Evolutionary conservation across 768 basidiomycete species (phyloP).

Genomic region (Rhodotorula kratochvilovae): DNA sequence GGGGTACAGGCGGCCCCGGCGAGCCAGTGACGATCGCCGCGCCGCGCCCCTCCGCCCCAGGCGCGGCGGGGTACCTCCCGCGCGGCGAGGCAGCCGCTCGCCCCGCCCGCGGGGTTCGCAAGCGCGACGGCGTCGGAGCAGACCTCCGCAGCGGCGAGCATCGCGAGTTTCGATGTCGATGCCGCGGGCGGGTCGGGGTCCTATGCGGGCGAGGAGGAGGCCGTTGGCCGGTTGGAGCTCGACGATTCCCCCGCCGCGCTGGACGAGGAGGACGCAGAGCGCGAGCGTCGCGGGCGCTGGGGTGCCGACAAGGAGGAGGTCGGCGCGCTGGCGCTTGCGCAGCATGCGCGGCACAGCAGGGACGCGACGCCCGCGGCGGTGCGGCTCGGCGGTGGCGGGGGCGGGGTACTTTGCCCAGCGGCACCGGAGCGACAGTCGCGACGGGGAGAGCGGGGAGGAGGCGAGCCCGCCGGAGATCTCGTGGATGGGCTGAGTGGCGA

Average conservation of each 20-base stretch:
- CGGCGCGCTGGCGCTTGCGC: background rate
- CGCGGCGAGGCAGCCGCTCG: background rate
- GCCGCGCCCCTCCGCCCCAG: background rate
- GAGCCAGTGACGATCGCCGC: constrained; percentile 9
- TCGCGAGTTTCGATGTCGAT: constrained; percentile 10
- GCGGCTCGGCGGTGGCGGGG: background rate
- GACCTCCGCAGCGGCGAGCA: background rate
- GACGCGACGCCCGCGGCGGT: constrained; percentile 22
- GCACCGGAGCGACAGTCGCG: background rate
- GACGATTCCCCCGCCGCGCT: background rate
- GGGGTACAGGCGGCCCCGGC: background rate
- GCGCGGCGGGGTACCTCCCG: background rate
- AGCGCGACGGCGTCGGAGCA: background rate
- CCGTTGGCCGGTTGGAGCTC: constrained; percentile 32
- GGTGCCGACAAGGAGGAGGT: background rate
- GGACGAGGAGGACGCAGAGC: background rate
- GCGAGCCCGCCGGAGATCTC: constrained; percentile 12
- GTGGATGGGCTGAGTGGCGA: constrained; percentile 12
- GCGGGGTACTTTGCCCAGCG: constrained; percentile 18
- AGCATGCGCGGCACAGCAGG: background rate
- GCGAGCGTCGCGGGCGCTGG: background rate
- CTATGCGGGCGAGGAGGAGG: constrained; percentile 16
- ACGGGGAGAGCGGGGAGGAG: background rate
- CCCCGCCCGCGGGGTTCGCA: background rate
- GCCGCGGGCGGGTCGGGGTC: background rate